Base-by-base conservation (phyloP, 331 rosid genomes). In the Malus hybrid region DNA sequence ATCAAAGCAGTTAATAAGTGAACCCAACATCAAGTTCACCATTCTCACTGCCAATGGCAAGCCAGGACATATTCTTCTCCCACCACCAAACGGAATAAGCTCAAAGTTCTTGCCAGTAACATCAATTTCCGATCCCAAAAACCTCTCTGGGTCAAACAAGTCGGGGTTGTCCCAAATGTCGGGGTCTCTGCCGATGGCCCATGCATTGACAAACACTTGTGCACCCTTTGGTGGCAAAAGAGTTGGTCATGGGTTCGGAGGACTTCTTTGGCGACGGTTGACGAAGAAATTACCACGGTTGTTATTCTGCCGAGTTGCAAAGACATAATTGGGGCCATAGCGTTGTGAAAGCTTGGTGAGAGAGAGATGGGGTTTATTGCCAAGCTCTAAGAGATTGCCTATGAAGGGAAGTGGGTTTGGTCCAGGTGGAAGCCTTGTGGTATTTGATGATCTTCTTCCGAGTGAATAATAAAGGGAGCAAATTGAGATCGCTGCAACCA, bases 191-290 rank as follows among this genome's bases (percentile, higher is more conserved):
- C 74, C 48, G 6, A 76, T 64, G 12, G 84, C 84, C 84, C 81
- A 71, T 5, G 52, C 78, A 66, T 81, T 71, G 48, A 76, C 78
- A 6, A 76, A 39, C 7, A 81, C 57, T 60, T 76, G 70, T 13
- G 79, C 75, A 33, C 71, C 85, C n/a, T 61, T 65, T 0, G 81
- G 78, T 80, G 77, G 42, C 80, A 66, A n/a, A 87, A 69, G 48
- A 76, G 28, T 1, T 83, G 88, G 29, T 88, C 96, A 3, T 80
- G 85, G 62, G 62, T 78, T 79, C 76, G 86, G 29, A 84, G 81
- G 59, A 75, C 68, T 39, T 75, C 71, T 67, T 79, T 77, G 12
- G 90, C 88, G 14, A 76, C 77, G 2, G 71, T 62, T 2, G 82
- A 34, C 2, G 93, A 91, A 48, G 93, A 89, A 59, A 84, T 36